Percentiles rank a stretch among this genome's conserved stretches.
These are phyloP conservation scores for Lactarius hatsudake DNA, from an alignment of 768 basidiomycete genomes.

Conservation along the genomic window DNA sequence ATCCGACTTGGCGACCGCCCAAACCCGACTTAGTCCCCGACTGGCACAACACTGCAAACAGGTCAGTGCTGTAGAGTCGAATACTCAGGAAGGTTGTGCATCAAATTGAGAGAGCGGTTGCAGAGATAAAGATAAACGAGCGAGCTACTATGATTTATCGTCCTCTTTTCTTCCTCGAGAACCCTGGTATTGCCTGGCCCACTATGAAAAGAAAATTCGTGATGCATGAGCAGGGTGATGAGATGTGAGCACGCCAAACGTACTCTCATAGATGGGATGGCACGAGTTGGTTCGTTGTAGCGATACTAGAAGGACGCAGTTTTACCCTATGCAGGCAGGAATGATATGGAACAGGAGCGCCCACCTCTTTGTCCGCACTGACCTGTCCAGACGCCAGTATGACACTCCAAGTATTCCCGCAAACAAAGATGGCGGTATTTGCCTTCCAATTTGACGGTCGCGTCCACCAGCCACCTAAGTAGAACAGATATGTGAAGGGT, in stretches of 20 bases:
- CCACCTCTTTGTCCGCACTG: slow-evolving; percentile 79
- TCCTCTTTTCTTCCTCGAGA: slow-evolving; percentile 14
- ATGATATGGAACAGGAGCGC: slow-evolving; percentile 29
- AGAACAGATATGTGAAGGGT: background rate
- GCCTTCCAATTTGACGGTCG: slow-evolving; percentile 86
- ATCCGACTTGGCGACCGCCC: too few species aligned
- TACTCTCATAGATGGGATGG: slow-evolving; percentile 29
- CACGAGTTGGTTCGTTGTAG: slow-evolving; percentile 24
- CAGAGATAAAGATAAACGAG: background rate
- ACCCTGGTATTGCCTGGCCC: slow-evolving; percentile 26
- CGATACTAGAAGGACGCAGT: slow-evolving; percentile 11
- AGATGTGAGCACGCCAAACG: background rate
- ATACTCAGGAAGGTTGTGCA: background rate
- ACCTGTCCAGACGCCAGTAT: slow-evolving; percentile 65
- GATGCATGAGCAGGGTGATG: background rate
- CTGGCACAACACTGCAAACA: too few species aligned
- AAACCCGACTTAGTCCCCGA: too few species aligned
- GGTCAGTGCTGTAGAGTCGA: background rate
- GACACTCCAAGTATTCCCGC: slow-evolving; percentile 65
- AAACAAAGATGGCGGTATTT: slow-evolving; percentile 74
- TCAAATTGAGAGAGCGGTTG: background rate
- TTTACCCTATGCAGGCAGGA: background rate
- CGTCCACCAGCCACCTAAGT: slow-evolving; percentile 91
- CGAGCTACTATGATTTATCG: slow-evolving; percentile 20
- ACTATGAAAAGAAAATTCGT: slow-evolving; percentile 11